Evolutionary conservation across 768 basidiomycete species (phyloP), one percentile per base, ranked within the genome.

Genomic region (Nidularia pulvinata): DNA sequence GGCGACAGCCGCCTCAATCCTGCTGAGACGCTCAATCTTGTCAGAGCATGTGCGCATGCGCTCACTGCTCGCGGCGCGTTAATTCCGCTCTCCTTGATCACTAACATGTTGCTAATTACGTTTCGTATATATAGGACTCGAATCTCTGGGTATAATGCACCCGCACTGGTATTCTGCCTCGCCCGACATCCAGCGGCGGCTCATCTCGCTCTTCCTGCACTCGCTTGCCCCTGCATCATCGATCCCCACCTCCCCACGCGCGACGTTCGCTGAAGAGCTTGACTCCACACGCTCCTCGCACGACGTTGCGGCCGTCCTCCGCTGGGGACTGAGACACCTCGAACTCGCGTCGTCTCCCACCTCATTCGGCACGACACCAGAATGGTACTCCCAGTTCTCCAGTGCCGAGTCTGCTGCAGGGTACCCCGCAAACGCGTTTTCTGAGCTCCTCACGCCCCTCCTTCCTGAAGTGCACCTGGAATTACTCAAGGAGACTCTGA

Each of bases 131-230:
- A n/a, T n/a, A 92, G 90, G 90, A n/a, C 75, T 91, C 49, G 89
- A 91, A 65, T 85, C 86, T 3, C 84, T 89, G 45, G 91, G 91
- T n/a, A 77, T 93, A 45, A 93, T 93, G 88, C 88, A 88, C 60
- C 89, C 91, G 5, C 87, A 92, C 65, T 93, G 88, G 90, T 77
- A 88, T 65, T 86, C 89, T 39, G 78, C 90, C 7, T 90, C 88
- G 5, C 82, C 82, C 7, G 80, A 83, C 9, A 69, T 79, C 16
- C 91, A 93, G 65, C 84, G 73, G 52, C 72, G 65, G 54, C 83
- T 93, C 33, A 82, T 91, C 52, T 88, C 88, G 14, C 79, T 84
- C 53, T 92, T 86, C 72, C 75, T 93, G 55, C 80, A 79, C 58
- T 88, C 88, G 13, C 79, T 80, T 69, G 72, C 84, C 69, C 76